Conservation (phyloP, 2,329 filamentous ascomycete genomes). For the Diaporthe capsici region DNA sequence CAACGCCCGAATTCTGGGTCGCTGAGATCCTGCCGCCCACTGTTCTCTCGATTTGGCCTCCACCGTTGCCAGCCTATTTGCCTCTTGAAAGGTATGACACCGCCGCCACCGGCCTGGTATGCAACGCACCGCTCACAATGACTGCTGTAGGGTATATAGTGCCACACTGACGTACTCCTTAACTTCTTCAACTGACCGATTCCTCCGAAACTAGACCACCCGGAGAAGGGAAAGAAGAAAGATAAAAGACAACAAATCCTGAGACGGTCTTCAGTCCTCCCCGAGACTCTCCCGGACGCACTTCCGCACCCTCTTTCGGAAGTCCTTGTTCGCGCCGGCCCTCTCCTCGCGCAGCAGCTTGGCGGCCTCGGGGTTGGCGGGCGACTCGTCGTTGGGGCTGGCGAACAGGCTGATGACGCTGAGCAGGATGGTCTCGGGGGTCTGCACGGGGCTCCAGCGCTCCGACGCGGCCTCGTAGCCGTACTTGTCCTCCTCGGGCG, state of each 20-base stretch:
- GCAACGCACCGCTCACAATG: not conserved
- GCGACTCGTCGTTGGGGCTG: slow-evolving; percentile 94
- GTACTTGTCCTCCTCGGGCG: slow-evolving; percentile 92
- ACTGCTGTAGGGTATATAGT: slow-evolving; percentile 29
- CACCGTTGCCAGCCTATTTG: not conserved
- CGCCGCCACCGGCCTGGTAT: slow-evolving; percentile 15
- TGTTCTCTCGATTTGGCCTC: not conserved
- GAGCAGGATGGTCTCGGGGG: slow-evolving; percentile 92
- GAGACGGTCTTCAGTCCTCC: slow-evolving; percentile 66
- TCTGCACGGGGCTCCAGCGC: slow-evolving; percentile 95
- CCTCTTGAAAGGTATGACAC: slow-evolving; percentile 7
- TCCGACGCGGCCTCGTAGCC: slow-evolving; percentile 93
- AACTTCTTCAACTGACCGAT: not conserved
- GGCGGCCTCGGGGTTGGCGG: slow-evolving; percentile 95
- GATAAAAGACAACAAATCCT: not conserved
- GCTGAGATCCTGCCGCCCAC: not conserved
- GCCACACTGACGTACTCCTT: slow-evolving; percentile 13
- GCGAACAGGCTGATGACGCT: slow-evolving; percentile 94
- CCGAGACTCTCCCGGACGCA: slow-evolving; percentile 87
- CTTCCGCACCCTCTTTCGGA: slow-evolving; percentile 81
- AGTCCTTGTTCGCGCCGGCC: slow-evolving; percentile 74
- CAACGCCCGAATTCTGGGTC: not conserved
- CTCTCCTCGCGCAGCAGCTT: slow-evolving; percentile 86
- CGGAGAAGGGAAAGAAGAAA: not conserved
- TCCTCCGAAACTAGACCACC: not conserved